These are phyloP conservation scores for Mycena indigotica DNA, from an alignment of 768 basidiomycete species.

Conservation along the genomic window DNA sequence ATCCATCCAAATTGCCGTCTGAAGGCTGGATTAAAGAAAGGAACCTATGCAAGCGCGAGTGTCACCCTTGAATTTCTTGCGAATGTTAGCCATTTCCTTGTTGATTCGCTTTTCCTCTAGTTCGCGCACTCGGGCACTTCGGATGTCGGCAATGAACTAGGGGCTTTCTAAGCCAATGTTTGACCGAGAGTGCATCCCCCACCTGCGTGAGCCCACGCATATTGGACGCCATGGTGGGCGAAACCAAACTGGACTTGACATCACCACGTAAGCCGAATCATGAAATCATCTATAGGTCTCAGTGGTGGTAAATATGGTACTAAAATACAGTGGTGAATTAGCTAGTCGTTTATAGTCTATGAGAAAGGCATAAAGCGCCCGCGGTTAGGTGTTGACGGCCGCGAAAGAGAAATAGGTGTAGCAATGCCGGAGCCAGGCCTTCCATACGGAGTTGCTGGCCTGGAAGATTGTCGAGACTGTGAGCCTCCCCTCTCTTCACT, in stretches of 20 bases:
- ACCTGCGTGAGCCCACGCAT: conserved; percentile 96
- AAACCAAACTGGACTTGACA: background rate
- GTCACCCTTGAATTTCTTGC: conserved; percentile 99
- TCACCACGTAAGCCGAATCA: background rate
- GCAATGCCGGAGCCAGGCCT: conserved; percentile 61
- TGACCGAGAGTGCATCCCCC: conserved; percentile 32
- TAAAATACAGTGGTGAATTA: background rate
- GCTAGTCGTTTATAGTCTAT: background rate
- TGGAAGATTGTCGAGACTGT: conserved; percentile 63
- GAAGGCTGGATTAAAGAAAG: conserved; percentile 14
- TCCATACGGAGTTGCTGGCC: conserved; percentile 68
- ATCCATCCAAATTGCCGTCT: conserved; percentile 88
- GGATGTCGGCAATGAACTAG: conserved; percentile 98
- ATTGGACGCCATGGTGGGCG: conserved; percentile 71
- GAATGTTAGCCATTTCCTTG: conserved; percentile 99
- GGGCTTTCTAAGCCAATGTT: background rate
- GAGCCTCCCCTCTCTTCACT: conserved; percentile 61
- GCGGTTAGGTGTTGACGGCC: conserved; percentile 67
- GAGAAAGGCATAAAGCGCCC: conserved; percentile 9
- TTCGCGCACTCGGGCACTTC: conserved; percentile 94
- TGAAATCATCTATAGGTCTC: background rate
- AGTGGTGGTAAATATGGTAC: background rate
- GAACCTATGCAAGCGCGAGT: too few relatives aligned
- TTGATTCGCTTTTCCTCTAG: conserved; percentile 98
- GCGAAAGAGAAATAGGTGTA: conserved; percentile 59